Base-by-base conservation (phyloP, 2,329 filamentous ascomycete species). In the Trichoderma atroviride region DNA sequence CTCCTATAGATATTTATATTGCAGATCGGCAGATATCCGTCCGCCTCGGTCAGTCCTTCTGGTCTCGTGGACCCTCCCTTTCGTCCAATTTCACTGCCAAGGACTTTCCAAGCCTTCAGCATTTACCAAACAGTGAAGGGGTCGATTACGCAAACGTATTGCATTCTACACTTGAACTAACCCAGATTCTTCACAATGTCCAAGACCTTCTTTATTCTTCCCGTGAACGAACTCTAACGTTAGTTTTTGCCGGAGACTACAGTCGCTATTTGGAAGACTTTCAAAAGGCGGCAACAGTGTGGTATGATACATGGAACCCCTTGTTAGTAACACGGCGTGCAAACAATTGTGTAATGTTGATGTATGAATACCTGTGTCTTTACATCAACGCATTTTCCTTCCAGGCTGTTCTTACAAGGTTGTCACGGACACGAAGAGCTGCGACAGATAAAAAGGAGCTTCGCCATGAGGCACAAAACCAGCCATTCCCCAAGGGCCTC, bases 11-110 rank as follows among this genome's bases (percentile, higher is more conserved):
- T 31, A 53, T 65, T 27, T 65, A 57, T 11, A 65, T 57, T 27
- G 62, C 62, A 40, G 62, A 65, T 65, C 62, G 62, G 7, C 62
- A 65, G n/a, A 57, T 65, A 65, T 65, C 62, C 16, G 62, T 65
- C 16, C 62, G 62, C n/a, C n/a, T 65, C 2, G 62, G 62, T 3
- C 62, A 65, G 37, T 65, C 62, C 5, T 65, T 65, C 24, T 65
- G 62, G 62, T 65, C 62, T 1, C 50, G 62, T 19, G 62, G 62
- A 1, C 62, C 62, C 14, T 65, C 62, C 11, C 62, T 65, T 13
- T 65, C 62, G 19, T 31, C 62, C 5, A 35, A 37, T 16, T 47
- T 65, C 19, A 65, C 62, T 1, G 52, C 62, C 2, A 65, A 65
- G 13, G 62, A 65, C 35, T 65, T 65, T 16, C 62, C 62, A 5